Base-by-base conservation (phyloP, 108 stramenopile genomes). In the Cyclotella atomus region DNA sequence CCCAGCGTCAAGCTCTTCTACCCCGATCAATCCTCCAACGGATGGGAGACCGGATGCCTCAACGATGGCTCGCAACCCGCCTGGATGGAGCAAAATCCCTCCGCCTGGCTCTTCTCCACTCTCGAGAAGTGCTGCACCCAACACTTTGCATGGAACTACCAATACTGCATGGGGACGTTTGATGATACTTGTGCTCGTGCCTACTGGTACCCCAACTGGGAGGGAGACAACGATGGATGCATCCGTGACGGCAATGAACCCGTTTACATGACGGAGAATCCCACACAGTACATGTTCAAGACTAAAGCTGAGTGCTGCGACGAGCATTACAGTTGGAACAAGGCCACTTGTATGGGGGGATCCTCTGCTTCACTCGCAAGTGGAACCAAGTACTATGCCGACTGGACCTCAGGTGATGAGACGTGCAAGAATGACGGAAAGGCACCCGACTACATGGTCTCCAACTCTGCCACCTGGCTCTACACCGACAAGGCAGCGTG, bases 181-280 rank as follows among this genome's bases (percentile, higher is more conserved):
- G 17, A 2, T 21, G 29, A 32, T 27, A 49, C 28, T 15, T n/a
- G 12, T 32, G 44, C 46, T 17, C 45, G 25, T 6, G 12, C 46
- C 16, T 47, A 19, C 0, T 65, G 32, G 29, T 65, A 65, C 16
- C 64, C 64, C 2, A 46, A 65, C 20, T 65, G 64, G 64, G 46
- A n/a, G 7, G 45, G 45, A 16, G 27, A 28, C 16, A 30, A 46
- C 29, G n/a, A 65, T 45, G 27, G 7, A 29, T 65, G 64, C 20
- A 27, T 30, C 8, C 14, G 36, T 8, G 64, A 65, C 30, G 64
- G 64, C 24, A 27, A 47, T 32, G 64, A 29, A 1, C 64, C 64
- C 2, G 6, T 21, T 17, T 65, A 65, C 46, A 65, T 46, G 45
- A 29, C 15, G 3, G 12, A 47, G 5, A 47, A 30, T 29, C 46